These are phyloP conservation scores for Russula sp. DNA, from an alignment of 768 basidiomycete species.

Conservation along the genomic window DNA sequence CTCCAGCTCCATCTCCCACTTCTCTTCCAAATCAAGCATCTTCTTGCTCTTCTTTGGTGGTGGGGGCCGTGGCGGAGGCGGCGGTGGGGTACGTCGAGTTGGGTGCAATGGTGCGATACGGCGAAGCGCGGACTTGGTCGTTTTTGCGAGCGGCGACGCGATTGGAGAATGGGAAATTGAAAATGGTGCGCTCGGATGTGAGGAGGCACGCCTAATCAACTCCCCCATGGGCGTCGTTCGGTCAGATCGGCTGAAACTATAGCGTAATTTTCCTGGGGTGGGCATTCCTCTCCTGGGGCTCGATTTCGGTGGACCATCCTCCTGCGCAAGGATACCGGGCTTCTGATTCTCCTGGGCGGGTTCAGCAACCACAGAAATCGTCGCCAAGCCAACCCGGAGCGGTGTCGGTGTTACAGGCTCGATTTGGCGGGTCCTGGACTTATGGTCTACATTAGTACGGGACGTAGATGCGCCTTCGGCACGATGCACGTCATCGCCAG, in stretches of 20 bases:
- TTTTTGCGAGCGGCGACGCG: slow-evolving; percentile 61
- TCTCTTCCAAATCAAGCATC: slow-evolving; percentile 65
- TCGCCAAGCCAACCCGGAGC: not conserved
- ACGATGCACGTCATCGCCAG: not conserved
- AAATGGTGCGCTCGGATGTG: slow-evolving; percentile 58
- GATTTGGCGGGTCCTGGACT: not conserved
- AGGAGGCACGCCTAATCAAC: slow-evolving; percentile 64
- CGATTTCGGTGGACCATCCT: not conserved
- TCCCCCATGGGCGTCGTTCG: slow-evolving; percentile 64
- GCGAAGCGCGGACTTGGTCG: slow-evolving; percentile 53
- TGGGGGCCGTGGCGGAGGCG: slow-evolving; percentile 60
- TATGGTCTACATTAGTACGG: not conserved
- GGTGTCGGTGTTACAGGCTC: not conserved
- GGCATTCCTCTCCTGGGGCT: slow-evolving; percentile 3
- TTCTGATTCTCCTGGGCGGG: not conserved
- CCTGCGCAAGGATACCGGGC: not conserved
- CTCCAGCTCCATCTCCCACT: slow-evolving; percentile 72
- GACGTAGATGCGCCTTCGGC: not conserved
- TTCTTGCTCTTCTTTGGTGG: slow-evolving; percentile 77
- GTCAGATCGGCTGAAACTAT: slow-evolving; percentile 12
- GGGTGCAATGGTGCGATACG: slow-evolving; percentile 72
- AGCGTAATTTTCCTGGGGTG: slow-evolving; percentile 3
- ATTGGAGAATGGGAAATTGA: slow-evolving; percentile 29
- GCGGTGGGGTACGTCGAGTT: slow-evolving; percentile 66
- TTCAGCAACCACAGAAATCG: not conserved